Evolutionary conservation across 257 asterid genomes (phyloP).

Genomic region (Solanum appendiculatum): DNA sequence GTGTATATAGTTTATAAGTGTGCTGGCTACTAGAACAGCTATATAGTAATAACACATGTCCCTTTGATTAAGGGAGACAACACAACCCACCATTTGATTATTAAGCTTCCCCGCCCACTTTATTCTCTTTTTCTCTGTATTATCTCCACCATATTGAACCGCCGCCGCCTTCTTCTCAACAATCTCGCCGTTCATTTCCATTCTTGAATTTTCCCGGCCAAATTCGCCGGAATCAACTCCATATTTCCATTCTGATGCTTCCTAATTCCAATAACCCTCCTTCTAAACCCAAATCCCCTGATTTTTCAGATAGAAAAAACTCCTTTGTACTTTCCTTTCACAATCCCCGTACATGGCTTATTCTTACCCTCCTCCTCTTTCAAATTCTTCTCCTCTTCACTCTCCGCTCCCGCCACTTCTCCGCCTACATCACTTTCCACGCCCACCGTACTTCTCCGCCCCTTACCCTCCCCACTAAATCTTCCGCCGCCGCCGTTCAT

Average conservation of each 20-base stretch:
- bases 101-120: not conserved
- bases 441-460: not conserved
- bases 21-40: not conserved
- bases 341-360: conserved; percentile 12
- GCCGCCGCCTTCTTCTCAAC: not conserved
- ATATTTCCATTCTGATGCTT: not conserved
- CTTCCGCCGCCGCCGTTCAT: not conserved
- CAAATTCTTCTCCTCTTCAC: conserved; percentile 20
- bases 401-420: conserved; percentile 1
- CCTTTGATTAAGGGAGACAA: not conserved
- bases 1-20: not conserved
- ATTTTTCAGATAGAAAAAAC: not conserved
- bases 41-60: not conserved
- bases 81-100: not conserved
- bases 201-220: not conserved
- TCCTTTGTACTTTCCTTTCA: not conserved
- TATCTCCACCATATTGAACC: not conserved
- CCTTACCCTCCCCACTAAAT: not conserved
- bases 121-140: not conserved
- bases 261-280: conserved; percentile 3
- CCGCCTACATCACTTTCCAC: not conserved
- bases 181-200: not conserved
- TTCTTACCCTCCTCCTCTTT: conserved; percentile 14
- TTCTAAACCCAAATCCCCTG: not conserved
- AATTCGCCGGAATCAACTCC: not conserved